Percentiles rank a stretch among this genome's conserved stretches.
Evolutionary conservation across 768 basidiomycete species (phyloP).

Genomic region (Psilocybe cyanescens): DNA sequence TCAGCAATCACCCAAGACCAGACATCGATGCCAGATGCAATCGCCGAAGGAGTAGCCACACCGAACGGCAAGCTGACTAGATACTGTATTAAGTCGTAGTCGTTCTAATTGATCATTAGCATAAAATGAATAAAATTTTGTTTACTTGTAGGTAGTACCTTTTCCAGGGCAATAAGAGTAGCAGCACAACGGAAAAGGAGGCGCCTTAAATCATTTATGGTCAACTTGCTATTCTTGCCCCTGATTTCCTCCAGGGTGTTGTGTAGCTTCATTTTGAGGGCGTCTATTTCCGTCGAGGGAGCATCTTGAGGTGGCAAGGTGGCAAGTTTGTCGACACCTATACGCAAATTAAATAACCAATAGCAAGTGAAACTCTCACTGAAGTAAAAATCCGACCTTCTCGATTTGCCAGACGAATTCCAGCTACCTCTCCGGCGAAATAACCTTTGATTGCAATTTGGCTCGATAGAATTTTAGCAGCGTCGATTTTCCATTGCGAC

Average conservation of each 20-base stretch:
- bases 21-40: conserved; percentile 87
- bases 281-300: conserved; percentile 62
- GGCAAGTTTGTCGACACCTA: conserved; percentile 63
- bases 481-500: conserved; percentile 75
- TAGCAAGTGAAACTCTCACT: neutral
- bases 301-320: conserved; percentile 63
- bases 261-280: conserved; percentile 70
- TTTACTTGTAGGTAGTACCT: conserved; percentile 40
- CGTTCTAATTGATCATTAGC: conserved; percentile 55
- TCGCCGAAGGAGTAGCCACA: conserved; percentile 83
- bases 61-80: conserved; percentile 89
- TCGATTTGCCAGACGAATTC: conserved; percentile 70
- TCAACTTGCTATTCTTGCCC: conserved; percentile 72
- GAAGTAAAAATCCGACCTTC: conserved; percentile 49
- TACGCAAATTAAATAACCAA: neutral
- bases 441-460: conserved; percentile 93
- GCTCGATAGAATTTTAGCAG: conserved; percentile 78
- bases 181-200: conserved; percentile 88
- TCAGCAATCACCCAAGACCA: conserved; percentile 98
- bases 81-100: conserved; percentile 84
- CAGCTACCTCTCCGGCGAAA: conserved; percentile 85
- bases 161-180: conserved; percentile 68
- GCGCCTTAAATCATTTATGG: conserved; percentile 81
- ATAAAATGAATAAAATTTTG: neutral
- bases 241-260: conserved; percentile 70